Percentiles rank a stretch among this genome's conserved stretches.
phyloP scores from a whole-genome alignment of 768 basidiomycete genomes.

The Tulasnella sp. region DNA sequence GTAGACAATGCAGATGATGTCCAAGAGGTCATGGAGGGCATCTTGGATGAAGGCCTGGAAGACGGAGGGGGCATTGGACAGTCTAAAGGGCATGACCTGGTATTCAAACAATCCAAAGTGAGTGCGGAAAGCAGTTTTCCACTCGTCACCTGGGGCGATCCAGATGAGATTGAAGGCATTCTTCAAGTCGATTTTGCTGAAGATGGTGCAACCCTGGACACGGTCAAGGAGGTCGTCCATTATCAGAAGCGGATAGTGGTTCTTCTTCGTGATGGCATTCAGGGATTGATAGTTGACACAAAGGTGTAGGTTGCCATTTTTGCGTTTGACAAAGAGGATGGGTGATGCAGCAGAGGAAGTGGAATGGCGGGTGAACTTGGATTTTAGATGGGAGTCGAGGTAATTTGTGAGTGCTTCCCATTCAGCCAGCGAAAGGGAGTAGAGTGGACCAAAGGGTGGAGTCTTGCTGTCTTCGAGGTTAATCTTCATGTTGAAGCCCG shows the following conservation, averaged over 20 bases:
- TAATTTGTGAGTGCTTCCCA: background rate
- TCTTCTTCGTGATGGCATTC: background rate
- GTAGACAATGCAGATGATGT: constrained; percentile 15
- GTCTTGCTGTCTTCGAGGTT: background rate
- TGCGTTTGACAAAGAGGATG: background rate
- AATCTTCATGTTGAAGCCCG: background rate
- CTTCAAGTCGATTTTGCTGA: constrained; percentile 7
- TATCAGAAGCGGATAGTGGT: background rate
- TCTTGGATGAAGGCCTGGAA: constrained; percentile 19
- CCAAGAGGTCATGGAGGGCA: constrained; percentile 17
- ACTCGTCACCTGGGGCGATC: constrained; percentile 14
- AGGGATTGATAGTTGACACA: constrained; percentile 3
- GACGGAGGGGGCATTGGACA: constrained; percentile 8
- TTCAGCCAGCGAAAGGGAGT: background rate
- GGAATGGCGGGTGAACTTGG: background rate
- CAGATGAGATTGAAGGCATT: constrained; percentile 1
- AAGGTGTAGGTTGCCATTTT: background rate
- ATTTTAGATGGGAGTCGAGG: background rate
- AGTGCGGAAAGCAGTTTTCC: constrained; percentile 15
- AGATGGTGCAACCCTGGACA: background rate
- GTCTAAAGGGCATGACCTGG: constrained; percentile 21
- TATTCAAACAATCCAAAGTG: constrained; percentile 18
- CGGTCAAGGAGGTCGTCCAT: background rate
- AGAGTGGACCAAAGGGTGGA: background rate
- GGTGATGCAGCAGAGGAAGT: background rate